These are phyloP conservation scores for Phytophthora tentaculata DNA, from an alignment of 352 stramenopile species.

Conservation along the genomic window DNA sequence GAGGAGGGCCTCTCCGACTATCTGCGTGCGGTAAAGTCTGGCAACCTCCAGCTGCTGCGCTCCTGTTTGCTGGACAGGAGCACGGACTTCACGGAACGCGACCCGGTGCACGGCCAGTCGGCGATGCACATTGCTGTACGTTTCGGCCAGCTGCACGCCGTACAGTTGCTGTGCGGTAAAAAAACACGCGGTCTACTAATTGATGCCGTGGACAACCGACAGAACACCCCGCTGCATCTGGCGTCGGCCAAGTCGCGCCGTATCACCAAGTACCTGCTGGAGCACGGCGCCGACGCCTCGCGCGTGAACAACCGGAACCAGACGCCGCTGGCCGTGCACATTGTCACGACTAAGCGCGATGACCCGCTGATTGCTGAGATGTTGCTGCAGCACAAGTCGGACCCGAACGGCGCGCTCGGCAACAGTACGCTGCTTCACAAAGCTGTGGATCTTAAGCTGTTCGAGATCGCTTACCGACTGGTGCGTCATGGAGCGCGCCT, in stretches of 20 bases:
- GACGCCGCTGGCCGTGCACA: conserved; percentile 76
- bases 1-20: conserved; percentile 69
- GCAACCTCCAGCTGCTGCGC: conserved; percentile 69
- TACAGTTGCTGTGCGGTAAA: conserved; percentile 78
- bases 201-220: conserved; percentile 70
- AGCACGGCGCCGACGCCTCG: conserved; percentile 68
- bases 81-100: conserved; percentile 68
- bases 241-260: conserved; percentile 82
- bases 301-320: conserved; percentile 76
- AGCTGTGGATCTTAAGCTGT: conserved; percentile 69
- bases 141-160: conserved; percentile 75
- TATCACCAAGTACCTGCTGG: conserved; percentile 84
- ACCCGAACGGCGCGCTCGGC: conserved; percentile 71
- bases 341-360: conserved; percentile 78
- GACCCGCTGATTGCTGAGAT: conserved; percentile 84
- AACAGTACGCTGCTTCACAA: conserved; percentile 79
- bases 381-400: conserved; percentile 75
- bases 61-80: conserved; percentile 58
- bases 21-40: conserved; percentile 66
- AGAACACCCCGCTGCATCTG: conserved; percentile 83
- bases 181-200: conserved; percentile 62
- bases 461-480: conserved; percentile 79
- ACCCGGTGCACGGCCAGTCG: conserved; percentile 76
- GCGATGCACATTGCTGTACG: conserved; percentile 84
- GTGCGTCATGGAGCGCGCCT: conserved; percentile 82